A percentile compares a stretch with the other conserved stretches of the same genome.
Evolutionary conservation across 768 basidiomycete genomes (phyloP).

Genomic region (Phaffia tasmanica): DNA sequence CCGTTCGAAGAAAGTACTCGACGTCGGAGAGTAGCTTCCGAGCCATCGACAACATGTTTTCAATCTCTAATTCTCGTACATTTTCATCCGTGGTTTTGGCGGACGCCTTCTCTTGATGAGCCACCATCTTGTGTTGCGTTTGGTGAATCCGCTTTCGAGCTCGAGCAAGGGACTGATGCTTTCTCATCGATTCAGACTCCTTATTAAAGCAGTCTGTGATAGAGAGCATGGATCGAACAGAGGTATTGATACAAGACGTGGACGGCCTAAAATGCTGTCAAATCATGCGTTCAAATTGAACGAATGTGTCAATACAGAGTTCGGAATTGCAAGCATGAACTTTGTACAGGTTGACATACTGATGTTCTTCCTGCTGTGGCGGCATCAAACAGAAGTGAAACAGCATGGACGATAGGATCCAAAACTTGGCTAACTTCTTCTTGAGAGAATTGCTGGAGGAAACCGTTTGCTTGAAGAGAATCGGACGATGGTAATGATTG

Average conservation of each 20-base stretch:
- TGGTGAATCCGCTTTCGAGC: slow-evolving; percentile 74
- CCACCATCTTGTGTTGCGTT: slow-evolving; percentile 66
- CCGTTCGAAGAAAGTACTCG: slow-evolving; percentile 54
- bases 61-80: slow-evolving; percentile 50
- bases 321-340: too few species aligned
- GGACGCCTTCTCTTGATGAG: slow-evolving; percentile 31
- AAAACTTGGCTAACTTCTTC: slow-evolving; percentile 42
- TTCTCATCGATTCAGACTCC: slow-evolving; percentile 61
- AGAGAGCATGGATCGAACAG: slow-evolving; percentile 74
- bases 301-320: neutral
- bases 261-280: slow-evolving; percentile 73
- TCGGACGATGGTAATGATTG: too few species aligned
- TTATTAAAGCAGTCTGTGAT: slow-evolving; percentile 73
- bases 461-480: too few species aligned
- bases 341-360: neutral
- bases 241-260: slow-evolving; percentile 86
- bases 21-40: slow-evolving; percentile 72
- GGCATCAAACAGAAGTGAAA: slow-evolving; percentile 74
- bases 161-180: slow-evolving; percentile 54
- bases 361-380: slow-evolving; percentile 41
- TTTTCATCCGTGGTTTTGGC: slow-evolving; percentile 32
- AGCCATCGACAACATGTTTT: slow-evolving; percentile 67
- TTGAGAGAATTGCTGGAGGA: slow-evolving; percentile 53
- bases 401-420: slow-evolving; percentile 69
- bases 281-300: neutral